Percentiles rank a stretch among this genome's conserved stretches.
Conservation (phyloP, 768 basidiomycete species). For the Naganishia onofrii region DNA sequence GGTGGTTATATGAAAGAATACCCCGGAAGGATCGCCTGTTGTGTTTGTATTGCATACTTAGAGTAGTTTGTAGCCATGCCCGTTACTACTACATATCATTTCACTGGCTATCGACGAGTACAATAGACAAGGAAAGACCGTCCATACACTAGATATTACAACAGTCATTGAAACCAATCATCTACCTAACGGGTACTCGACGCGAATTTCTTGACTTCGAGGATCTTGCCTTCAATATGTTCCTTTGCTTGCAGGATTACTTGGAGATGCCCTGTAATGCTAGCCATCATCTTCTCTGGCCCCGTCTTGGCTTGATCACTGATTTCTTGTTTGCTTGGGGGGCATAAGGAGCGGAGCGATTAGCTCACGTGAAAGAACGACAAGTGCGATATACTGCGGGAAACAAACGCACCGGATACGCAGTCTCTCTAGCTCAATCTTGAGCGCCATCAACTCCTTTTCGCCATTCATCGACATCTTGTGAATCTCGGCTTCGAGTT, state of each 20-base stretch:
- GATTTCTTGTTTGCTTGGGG: conserved; percentile 26
- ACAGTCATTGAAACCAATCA: background rate
- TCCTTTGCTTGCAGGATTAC: conserved; percentile 47
- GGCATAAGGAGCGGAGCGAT: too few species aligned
- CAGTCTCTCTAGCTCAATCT: conserved; percentile 47
- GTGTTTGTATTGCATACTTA: background rate
- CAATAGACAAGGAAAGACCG: background rate
- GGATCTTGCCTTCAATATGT: conserved; percentile 42
- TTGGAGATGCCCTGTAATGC: conserved; percentile 43
- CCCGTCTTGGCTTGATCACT: conserved; percentile 24
- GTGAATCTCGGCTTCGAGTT: conserved; percentile 46
- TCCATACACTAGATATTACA: conserved; percentile 19
- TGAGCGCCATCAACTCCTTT: conserved; percentile 45
- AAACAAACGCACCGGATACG: conserved; percentile 44
- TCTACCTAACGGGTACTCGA: conserved; percentile 32
- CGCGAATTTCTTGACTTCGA: conserved; percentile 42
- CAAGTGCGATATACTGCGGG: too few species aligned
- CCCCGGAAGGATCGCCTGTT: background rate
- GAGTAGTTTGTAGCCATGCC: background rate
- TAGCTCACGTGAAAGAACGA: too few species aligned
- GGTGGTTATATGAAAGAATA: conserved; percentile 1
- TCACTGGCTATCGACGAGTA: too few species aligned
- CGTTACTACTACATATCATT: too few species aligned
- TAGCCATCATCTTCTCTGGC: conserved; percentile 32
- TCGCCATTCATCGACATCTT: conserved; percentile 44